Evolutionary conservation across 768 basidiomycete genomes (phyloP), one percentile per base, ranked within the genome.

Genomic region (Boletellus emodensis): DNA sequence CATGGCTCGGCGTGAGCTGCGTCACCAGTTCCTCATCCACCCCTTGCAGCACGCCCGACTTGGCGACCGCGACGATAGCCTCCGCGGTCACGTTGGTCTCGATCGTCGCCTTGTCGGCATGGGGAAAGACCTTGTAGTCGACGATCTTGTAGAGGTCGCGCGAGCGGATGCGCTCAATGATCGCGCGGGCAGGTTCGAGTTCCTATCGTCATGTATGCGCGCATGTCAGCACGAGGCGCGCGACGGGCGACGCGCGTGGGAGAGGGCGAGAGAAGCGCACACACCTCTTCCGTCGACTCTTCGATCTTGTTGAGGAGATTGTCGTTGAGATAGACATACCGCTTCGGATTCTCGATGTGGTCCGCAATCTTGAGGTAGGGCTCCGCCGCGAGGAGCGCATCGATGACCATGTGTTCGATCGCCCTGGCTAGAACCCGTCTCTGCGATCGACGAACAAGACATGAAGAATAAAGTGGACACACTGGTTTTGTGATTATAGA

Each of bases 351-450:
- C 24, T 75, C 63, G 14, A 90, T 75, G 5, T 71, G 69, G 1
- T 74, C 63, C 0, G 85, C 81, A 42, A 92, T 77, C 39, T 81
- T 73, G 62, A 91, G 63, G 51, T 76, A 49, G 0, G 81, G 77
- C 34, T 93, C 86, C 0, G 90, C 90, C 0, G 70, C 68, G 1
- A 84, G 67, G n/a, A 93, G 74, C 0, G 78, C 87, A 56, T 92
- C 90, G 13, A 89, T 75, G n/a, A 92, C 72, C 90, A 92, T 92
- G 59, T 84, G 80, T 63, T 90, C 90, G 44, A 91, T 84, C 0
- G 87, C 82, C 56, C 79, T 85, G 3, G 87, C 88, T 87, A 32
- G 33, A 22, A 28, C 3, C 40, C 12, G 9, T 2, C 12, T 33
- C 24, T 4, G 24, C 51, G 18, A 51, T 26, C 20, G 13, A 9